Percentiles rank a stretch among this genome's conserved stretches.
phyloP scores from a whole-genome alignment of 805 yeast genomes.

The Ogataea ramenticola region DNA sequence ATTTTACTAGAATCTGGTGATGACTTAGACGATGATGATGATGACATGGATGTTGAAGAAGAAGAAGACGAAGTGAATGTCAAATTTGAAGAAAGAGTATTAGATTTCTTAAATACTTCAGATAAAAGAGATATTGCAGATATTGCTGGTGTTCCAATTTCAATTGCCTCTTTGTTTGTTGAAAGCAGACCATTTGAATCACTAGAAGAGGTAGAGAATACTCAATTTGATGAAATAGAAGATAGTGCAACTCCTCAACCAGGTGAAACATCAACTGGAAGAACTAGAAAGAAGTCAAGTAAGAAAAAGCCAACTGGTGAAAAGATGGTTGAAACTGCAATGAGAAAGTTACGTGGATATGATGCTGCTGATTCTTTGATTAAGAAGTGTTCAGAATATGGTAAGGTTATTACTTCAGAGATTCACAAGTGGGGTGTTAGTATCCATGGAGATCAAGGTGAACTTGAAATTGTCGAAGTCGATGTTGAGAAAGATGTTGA shows the following conservation, averaged over 20 bases:
- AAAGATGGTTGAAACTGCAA: conserved; percentile 62
- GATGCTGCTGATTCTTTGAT: conserved; percentile 93
- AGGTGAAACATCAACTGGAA: conserved; percentile 7
- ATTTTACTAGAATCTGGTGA: conserved; percentile 26
- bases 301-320: conserved; percentile 60
- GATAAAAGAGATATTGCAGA: conserved; percentile 71
- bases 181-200: conserved; percentile 61
- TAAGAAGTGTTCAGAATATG: conserved; percentile 72
- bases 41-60: conserved; percentile 30
- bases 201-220: conserved; percentile 51
- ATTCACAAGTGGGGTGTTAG: conserved; percentile 87
- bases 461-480: conserved; percentile 55
- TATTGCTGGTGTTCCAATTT: conserved; percentile 63
- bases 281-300: conserved; percentile 25
- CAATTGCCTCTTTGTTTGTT: conserved; percentile 58
- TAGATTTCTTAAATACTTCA: conserved; percentile 75
- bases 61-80: conserved; percentile 24
- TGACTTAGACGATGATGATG: conserved; percentile 32
- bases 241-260: conserved; percentile 6
- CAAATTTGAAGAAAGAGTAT: conserved; percentile 55
- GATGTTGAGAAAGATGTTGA: conserved; percentile 22
- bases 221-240: conserved; percentile 37
- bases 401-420: conserved; percentile 60
- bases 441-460: conserved; percentile 55
- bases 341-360: conserved; percentile 73